Evolutionary conservation across 2,329 filamentous ascomycete genomes (phyloP), one percentile per base, ranked within the genome.

Genomic region (Xylaria sp.): DNA sequence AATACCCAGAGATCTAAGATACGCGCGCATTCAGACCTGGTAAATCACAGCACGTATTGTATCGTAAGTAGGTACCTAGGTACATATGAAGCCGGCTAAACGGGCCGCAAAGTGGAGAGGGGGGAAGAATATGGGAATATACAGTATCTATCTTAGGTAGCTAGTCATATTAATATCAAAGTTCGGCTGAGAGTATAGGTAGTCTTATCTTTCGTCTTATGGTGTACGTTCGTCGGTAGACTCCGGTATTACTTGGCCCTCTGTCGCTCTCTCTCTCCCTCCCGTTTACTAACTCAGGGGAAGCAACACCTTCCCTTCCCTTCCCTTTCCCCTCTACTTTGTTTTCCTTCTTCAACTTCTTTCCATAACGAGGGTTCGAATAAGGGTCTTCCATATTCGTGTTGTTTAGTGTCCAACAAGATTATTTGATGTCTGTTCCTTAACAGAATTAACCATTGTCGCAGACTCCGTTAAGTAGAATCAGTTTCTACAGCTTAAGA

Each of bases 121-220:
- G 27, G 22, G 13, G 7, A 9, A 56, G 22, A 6, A 25, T 11
- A 39, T 25, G 27, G 17, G 50, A 33, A n/a, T 17, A 49, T 49
- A 15, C 13, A 49, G 45, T 25, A 47, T 47, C n/a, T 13, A 13
- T 22, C 6, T 7, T 47, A 27, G 7, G 9, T 29, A 29, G 29
- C 25, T 29, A 31, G 27, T 45, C 27, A 67, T 55, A 67, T 59
- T 59, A 66, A 63, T 42, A 59, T n/a, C 20, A 13, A 38, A 20
- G 13, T 45, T 56, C 56, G 47, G 47, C 53, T 49, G 57, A 36
- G 55, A 33, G 10, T n/a, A n/a, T n/a, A n/a, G 33, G 31, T 27
- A n/a, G 29, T 51, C 51, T 49, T 61, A 61, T 57, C 42, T 49
- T 7, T 22, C 27, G 11, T 29, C n/a, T 58, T 58, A 36, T 13